phyloP scores from a whole-genome alignment of 495 filamentous ascomycete genomes.

The Neurospora hispaniola region DNA sequence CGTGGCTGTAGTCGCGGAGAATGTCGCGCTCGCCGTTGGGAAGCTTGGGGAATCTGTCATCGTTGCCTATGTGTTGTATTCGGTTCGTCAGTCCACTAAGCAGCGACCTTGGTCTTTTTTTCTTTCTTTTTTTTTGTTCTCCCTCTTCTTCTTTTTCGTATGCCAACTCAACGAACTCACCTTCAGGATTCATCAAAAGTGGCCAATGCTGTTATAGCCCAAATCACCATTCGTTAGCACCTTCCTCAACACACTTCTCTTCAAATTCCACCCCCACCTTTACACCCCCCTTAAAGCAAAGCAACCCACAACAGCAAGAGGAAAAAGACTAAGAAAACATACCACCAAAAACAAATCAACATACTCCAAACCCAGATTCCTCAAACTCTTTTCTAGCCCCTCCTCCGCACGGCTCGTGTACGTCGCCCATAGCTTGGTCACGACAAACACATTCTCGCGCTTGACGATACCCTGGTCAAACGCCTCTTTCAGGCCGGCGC shows the following conservation, averaged over 20 bases:
- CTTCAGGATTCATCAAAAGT: constrained; percentile 67
- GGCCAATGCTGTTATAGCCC: constrained; percentile 53
- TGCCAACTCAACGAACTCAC: constrained; percentile 18
- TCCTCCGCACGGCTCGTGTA: constrained; percentile 59
- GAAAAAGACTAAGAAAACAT: neutral
- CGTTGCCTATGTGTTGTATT: constrained; percentile 43
- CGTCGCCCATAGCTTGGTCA: constrained; percentile 76
- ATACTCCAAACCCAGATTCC: constrained; percentile 63
- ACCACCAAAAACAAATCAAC: constrained; percentile 65
- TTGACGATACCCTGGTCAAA: constrained; percentile 56
- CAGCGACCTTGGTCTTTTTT: too few relatives aligned
- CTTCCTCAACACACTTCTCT: neutral
- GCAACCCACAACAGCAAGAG: neutral
- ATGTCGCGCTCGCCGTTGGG: constrained; percentile 62
- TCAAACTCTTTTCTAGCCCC: constrained; percentile 59
- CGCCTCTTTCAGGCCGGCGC: constrained; percentile 47
- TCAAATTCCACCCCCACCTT: neutral
- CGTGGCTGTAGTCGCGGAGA: constrained; percentile 50
- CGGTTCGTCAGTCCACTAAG: too few relatives aligned
- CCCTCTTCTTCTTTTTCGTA: too few relatives aligned
- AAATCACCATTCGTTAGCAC: constrained; percentile 19
- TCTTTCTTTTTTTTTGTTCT: too few relatives aligned
- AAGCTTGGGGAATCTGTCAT: constrained; percentile 65
- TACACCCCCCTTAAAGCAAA: neutral
- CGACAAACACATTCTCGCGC: constrained; percentile 72